Evolutionary conservation across 2,329 filamentous ascomycete genomes (phyloP).

Genomic region (Mariannaea elegans): DNA sequence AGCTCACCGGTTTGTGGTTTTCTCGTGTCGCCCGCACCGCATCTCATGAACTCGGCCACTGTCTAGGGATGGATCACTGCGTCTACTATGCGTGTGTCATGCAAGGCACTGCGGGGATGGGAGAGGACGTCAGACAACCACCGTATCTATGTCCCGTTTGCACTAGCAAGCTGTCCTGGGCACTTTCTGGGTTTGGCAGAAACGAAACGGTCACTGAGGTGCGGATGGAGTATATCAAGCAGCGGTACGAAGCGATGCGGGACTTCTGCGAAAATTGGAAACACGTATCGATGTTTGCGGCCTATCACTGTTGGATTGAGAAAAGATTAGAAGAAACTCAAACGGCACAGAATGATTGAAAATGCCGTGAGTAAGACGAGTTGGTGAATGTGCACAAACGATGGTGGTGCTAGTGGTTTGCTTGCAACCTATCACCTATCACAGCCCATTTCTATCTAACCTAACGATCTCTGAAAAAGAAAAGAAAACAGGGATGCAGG

Average conservation of each 20-base stretch:
- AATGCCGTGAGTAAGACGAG: neutral
- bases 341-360: neutral
- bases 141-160: slow-evolving; percentile 71
- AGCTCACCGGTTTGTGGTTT: slow-evolving; percentile 62
- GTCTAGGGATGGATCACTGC: slow-evolving; percentile 73
- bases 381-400: neutral
- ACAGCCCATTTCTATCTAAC: too few species aligned
- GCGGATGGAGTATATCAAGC: slow-evolving; percentile 31
- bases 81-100: slow-evolving; percentile 71
- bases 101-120: slow-evolving; percentile 66
- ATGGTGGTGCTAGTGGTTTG: too few species aligned
- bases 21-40: slow-evolving; percentile 65
- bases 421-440: too few species aligned
- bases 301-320: slow-evolving; percentile 54
- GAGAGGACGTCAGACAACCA: slow-evolving; percentile 69
- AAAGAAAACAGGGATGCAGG: neutral
- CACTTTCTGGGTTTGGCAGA: neutral
- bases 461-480: too few species aligned
- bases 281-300: slow-evolving; percentile 55
- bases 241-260: slow-evolving; percentile 51
- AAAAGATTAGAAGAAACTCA: slow-evolving; percentile 23
- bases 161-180: slow-evolving; percentile 58
- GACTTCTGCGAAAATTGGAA: slow-evolving; percentile 53
- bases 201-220: slow-evolving; percentile 31
- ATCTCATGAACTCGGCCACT: slow-evolving; percentile 73